Evolutionary conservation across 106 monocot genomes (phyloP).

Genomic region (Iris macrosiphon): DNA sequence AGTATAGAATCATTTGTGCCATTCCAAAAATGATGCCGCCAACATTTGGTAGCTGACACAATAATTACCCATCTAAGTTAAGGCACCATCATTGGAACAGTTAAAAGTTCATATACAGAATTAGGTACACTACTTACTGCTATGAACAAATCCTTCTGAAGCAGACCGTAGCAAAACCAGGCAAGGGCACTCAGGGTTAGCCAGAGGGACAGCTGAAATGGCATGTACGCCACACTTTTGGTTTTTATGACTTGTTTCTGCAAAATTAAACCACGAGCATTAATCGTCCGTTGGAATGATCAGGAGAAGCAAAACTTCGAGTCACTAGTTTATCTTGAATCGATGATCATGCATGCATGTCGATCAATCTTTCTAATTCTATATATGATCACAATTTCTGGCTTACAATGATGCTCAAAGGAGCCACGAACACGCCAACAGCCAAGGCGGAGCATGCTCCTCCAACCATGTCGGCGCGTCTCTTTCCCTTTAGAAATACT

Average conservation of each 20-base stretch:
- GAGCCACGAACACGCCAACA: conserved; percentile 40
- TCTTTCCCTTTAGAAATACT: conserved; percentile 17
- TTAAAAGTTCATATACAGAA: neutral
- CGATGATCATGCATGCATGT: too few species aligned
- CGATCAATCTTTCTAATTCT: too few species aligned
- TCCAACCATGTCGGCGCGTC: conserved; percentile 18
- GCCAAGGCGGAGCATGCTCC: conserved; percentile 40
- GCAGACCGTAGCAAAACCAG: conserved; percentile 64
- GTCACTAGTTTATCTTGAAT: too few species aligned
- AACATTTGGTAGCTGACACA: conserved; percentile 58
- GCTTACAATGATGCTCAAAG: conserved; percentile 47
- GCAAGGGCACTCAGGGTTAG: conserved; percentile 58
- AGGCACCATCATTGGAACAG: neutral
- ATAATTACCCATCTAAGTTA: neutral
- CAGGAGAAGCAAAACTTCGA: too few species aligned
- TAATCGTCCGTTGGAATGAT: too few species aligned
- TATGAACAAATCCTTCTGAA: conserved; percentile 36
- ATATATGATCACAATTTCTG: too few species aligned
- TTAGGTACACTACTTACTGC: conserved; percentile 26
- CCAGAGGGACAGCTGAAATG: conserved; percentile 64
- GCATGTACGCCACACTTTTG: conserved; percentile 74
- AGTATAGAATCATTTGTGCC: conserved; percentile 55
- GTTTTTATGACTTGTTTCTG: conserved; percentile 65
- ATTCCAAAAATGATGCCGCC: conserved; percentile 54
- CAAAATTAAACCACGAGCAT: neutral